Evolutionary conservation across 2,329 filamentous ascomycete species (phyloP), one percentile per base, ranked within the genome.

Genomic region (Paradendryphiella salina): DNA sequence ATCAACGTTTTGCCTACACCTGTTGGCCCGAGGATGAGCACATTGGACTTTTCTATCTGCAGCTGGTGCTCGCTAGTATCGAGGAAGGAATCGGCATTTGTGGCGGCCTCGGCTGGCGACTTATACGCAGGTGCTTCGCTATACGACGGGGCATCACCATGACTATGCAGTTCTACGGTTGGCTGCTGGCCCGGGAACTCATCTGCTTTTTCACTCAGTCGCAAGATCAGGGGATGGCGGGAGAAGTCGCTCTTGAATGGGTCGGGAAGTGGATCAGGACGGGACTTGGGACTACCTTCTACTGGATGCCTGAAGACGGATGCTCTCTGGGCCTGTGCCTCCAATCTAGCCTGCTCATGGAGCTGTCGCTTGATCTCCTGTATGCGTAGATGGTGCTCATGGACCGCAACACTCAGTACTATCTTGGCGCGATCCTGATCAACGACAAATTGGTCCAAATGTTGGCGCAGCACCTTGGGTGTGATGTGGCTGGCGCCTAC

Each of bases 1-100:
- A 99, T 97, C 55, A 97, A 85, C 0, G 94, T 99, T 77, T 99
- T 99, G 11, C 94, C 94, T 5, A 96, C 92, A 2, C 94, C 94
- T 0, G 92, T 96, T 0, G 94, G 94, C 0, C 94, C 94, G 20
- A 97, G 82, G 44, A 97, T 78, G 34, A 99, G 78, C 33, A 99
- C 81, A 69, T 99, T 99, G 64, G 92, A 96, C 77, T 99, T 99
- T 73, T 96, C 92, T 55, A 99, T 87, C 61, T 88, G 90, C 63
- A 95, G 71, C 10, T 82, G 80, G 32, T 61, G 57, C 23, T 55
- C 48, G 18, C 77, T 79, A 9, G 75, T 72, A 61, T 86, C 83
- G 28, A 79, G 67, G n/a, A 85, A 66, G 10, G 76, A 71, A 23
- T 77, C 64, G 38, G 69, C 46, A 28, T 74, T 71, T 17, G 69